Evolutionary conservation across 1,139 yeast genomes (phyloP).

Genomic region (Saccharomyces hybrid): DNA sequence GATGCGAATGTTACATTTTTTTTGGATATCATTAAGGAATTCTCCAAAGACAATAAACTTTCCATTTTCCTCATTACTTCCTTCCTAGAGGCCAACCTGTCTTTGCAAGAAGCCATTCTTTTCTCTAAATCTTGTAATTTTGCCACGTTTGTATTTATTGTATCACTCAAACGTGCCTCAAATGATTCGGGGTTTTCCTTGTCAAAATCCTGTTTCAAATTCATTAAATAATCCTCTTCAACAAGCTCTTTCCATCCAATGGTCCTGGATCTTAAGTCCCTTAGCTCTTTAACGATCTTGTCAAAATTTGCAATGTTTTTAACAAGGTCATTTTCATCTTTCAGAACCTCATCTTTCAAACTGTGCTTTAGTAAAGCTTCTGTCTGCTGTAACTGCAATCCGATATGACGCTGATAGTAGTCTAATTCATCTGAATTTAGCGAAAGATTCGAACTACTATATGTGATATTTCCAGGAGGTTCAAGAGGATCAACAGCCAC

Average conservation of each 20-base stretch:
- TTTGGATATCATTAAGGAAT: slow-evolving; percentile 18
- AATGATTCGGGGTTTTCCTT: slow-evolving; percentile 13
- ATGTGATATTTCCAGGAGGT: neutral
- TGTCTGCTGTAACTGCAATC: slow-evolving; percentile 9
- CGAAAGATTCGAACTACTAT: slow-evolving; percentile 1
- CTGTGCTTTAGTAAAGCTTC: slow-evolving; percentile 12
- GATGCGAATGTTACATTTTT: slow-evolving; percentile 16
- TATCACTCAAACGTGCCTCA: slow-evolving; percentile 8
- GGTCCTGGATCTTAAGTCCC: slow-evolving; percentile 9
- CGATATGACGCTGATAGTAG: slow-evolving; percentile 16
- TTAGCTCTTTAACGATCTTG: slow-evolving; percentile 7
- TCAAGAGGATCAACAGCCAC: neutral
- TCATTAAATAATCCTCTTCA: slow-evolving; percentile 11
- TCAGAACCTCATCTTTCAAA: slow-evolving; percentile 9
- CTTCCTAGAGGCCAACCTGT: slow-evolving; percentile 52
- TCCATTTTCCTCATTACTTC: slow-evolving; percentile 54
- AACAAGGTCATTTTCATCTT: slow-evolving; percentile 13
- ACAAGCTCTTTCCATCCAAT: slow-evolving; percentile 8
- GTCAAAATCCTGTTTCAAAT: slow-evolving; percentile 14
- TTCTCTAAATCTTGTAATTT: slow-evolving; percentile 15
- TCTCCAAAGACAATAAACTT: slow-evolving; percentile 16
- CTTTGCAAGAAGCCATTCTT: slow-evolving; percentile 13
- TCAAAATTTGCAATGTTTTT: slow-evolving; percentile 13
- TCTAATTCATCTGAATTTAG: slow-evolving; percentile 11
- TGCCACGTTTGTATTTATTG: slow-evolving; percentile 10